phyloP scores from a whole-genome alignment of 2,329 filamentous ascomycete genomes.

The Aureobasidium namibiae region DNA sequence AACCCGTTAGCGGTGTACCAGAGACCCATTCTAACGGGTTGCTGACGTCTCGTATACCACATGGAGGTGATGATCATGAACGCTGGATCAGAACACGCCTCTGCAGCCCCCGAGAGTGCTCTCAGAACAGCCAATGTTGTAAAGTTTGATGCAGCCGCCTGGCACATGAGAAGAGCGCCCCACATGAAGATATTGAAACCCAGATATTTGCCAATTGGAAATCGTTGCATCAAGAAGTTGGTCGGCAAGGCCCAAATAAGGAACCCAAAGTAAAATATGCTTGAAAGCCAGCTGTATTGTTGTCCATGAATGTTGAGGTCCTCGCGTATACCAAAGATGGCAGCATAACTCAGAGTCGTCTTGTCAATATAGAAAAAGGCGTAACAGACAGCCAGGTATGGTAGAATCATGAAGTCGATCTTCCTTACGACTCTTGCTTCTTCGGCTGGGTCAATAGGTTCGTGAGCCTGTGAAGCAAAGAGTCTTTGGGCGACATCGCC shows the following conservation, averaged over 20 bases:
- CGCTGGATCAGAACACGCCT: slow-evolving; percentile 48
- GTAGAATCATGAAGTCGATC: slow-evolving; percentile 53
- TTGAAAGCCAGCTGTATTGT: slow-evolving; percentile 50
- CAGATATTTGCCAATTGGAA: slow-evolving; percentile 42
- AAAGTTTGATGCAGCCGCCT: slow-evolving; percentile 33
- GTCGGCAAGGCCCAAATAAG: slow-evolving; percentile 48
- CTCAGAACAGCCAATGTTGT: slow-evolving; percentile 46
- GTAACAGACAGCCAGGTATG: slow-evolving; percentile 33
- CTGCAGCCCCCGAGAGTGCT: slow-evolving; percentile 46
- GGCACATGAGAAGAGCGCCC: slow-evolving; percentile 30
- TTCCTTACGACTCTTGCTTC: slow-evolving; percentile 44
- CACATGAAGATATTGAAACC: slow-evolving; percentile 50
- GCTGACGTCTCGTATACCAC: slow-evolving; percentile 54
- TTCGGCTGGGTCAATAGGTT: slow-evolving; percentile 40
- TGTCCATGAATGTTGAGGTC: slow-evolving; percentile 50
- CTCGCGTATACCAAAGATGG: slow-evolving; percentile 55
- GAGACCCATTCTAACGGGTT: slow-evolving; percentile 45
- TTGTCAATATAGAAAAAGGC: slow-evolving; percentile 35
- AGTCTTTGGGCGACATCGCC: slow-evolving; percentile 44
- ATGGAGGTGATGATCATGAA: slow-evolving; percentile 58
- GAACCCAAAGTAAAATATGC: slow-evolving; percentile 48
- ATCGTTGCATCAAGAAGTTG: slow-evolving; percentile 42
- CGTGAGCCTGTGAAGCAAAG: slow-evolving; percentile 37
- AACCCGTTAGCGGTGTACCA: slow-evolving; percentile 47
- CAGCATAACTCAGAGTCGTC: slow-evolving; percentile 54